These are phyloP conservation scores for Lactuca sativa DNA, from an alignment of 129 eudicot species.

Conservation along the genomic window DNA sequence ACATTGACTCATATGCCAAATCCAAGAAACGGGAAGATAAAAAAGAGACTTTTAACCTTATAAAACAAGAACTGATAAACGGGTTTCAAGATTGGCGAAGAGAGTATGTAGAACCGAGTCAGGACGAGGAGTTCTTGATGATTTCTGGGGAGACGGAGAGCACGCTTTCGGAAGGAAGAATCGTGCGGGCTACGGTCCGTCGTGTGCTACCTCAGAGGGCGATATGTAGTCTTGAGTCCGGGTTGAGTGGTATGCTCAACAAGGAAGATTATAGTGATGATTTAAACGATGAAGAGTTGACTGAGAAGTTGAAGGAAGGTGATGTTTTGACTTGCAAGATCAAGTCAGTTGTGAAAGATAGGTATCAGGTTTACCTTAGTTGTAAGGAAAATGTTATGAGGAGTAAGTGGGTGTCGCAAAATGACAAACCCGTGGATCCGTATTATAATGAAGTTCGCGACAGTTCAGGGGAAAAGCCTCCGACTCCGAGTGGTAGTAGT, in stretches of 20 bases:
- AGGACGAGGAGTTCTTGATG: constrained; percentile 85
- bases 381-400: constrained; percentile 81
- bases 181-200: constrained; percentile 80
- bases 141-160: constrained; percentile 85
- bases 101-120: constrained; percentile 69
- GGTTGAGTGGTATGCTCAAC: constrained; percentile 69
- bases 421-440: constrained; percentile 48
- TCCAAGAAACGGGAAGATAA: constrained; percentile 61
- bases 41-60: constrained; percentile 60
- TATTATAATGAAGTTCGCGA: constrained; percentile 68
- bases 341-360: constrained; percentile 63
- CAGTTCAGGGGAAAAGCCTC: constrained; percentile 53
- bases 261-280: constrained; percentile 78
- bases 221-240: constrained; percentile 70
- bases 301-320: constrained; percentile 77
- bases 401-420: constrained; percentile 59
- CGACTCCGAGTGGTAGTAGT: too few species aligned
- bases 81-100: constrained; percentile 82
- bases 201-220: constrained; percentile 78
- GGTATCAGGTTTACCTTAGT: constrained; percentile 76
- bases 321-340: constrained; percentile 76
- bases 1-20: constrained; percentile 64
- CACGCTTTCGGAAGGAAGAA: constrained; percentile 72
- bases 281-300: constrained; percentile 62
- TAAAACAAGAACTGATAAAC: constrained; percentile 64